phyloP scores from a whole-genome alignment of 257 asterid species.

The Jaltomata sinuosa region DNA sequence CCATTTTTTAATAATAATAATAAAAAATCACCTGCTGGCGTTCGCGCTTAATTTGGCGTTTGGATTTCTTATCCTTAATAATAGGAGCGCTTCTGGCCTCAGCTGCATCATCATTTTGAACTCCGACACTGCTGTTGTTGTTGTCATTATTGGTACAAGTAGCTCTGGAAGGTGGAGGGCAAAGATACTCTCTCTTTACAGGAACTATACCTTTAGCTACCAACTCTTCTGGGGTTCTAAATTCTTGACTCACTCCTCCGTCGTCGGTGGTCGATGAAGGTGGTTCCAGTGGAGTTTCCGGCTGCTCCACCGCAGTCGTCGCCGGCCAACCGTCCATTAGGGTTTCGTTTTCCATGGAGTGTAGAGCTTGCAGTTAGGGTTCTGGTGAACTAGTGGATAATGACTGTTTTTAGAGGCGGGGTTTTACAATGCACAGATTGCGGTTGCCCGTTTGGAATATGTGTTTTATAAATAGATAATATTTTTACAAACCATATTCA shows the following conservation, averaged over 20 bases:
- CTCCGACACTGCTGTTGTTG: neutral
- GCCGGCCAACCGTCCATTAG: neutral
- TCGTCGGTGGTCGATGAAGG: neutral
- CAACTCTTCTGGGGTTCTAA: slow-evolving; percentile 47
- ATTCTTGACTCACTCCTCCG: neutral
- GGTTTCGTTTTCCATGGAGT: neutral
- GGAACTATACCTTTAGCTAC: slow-evolving; percentile 86
- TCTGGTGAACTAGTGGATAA: neutral
- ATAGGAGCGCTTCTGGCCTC: slow-evolving; percentile 29
- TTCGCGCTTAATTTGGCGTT: slow-evolving; percentile 91
- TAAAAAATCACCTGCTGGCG: slow-evolving; percentile 49
- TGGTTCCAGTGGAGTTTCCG: neutral
- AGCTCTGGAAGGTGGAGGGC: slow-evolving; percentile 57
- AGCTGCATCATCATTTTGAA: slow-evolving; percentile 13
- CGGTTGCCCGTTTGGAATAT: neutral
- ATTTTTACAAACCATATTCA: no score
- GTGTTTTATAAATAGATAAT: no score
- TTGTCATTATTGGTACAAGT: neutral
- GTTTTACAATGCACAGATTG: neutral
- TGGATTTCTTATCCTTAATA: slow-evolving; percentile 76
- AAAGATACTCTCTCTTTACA: slow-evolving; percentile 57
- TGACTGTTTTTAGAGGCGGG: neutral
- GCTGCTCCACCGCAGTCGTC: neutral
- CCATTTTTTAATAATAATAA: neutral
- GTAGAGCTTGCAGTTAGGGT: neutral